Conservation (phyloP, 1,284 basidiomycete genomes). For the Apiotrichum montevideense region DNA sequence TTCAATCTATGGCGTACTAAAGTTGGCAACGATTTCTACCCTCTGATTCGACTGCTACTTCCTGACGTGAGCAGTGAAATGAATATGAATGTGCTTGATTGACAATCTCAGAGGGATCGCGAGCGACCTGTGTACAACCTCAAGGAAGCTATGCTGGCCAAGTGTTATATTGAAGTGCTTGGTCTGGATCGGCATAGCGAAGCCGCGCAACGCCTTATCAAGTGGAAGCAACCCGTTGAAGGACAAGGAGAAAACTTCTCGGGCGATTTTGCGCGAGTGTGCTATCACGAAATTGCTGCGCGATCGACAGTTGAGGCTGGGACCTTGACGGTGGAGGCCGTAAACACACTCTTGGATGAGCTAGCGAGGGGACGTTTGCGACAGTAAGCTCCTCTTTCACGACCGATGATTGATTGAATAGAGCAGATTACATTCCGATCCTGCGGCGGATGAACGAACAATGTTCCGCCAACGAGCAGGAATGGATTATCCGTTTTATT, state of each 20-base stretch:
- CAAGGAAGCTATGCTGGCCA: conserved; percentile 86
- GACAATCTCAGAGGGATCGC: conserved; percentile 65
- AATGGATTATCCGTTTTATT: conserved; percentile 88
- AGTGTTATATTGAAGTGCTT: conserved; percentile 79
- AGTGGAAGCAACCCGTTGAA: conserved; percentile 76
- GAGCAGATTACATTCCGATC: conserved; percentile 66
- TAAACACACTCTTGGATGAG: conserved; percentile 73
- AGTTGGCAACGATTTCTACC: conserved; percentile 51
- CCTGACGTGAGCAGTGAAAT: conserved; percentile 45
- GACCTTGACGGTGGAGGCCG: conserved; percentile 65
- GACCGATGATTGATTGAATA: conserved; percentile 47
- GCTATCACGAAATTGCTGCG: conserved; percentile 75
- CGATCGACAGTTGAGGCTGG: conserved; percentile 76
- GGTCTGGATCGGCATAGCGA: conserved; percentile 69
- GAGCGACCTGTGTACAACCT: conserved; percentile 82
- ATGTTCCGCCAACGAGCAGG: conserved; percentile 72
- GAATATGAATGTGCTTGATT: too few species aligned
- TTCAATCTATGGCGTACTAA: conserved; percentile 45
- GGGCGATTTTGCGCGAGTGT: conserved; percentile 78
- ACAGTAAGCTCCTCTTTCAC: conserved; percentile 19
- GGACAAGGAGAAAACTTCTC: conserved; percentile 40
- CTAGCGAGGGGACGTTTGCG: conserved; percentile 46
- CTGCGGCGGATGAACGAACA: conserved; percentile 69
- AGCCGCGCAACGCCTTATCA: conserved; percentile 68
- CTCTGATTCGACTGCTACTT: conserved; percentile 48